Percentiles rank a stretch among this genome's conserved stretches.
These are phyloP conservation scores for Monosporascus sp. DNA, from an alignment of 2,329 filamentous ascomycete species.

Conservation along the genomic window DNA sequence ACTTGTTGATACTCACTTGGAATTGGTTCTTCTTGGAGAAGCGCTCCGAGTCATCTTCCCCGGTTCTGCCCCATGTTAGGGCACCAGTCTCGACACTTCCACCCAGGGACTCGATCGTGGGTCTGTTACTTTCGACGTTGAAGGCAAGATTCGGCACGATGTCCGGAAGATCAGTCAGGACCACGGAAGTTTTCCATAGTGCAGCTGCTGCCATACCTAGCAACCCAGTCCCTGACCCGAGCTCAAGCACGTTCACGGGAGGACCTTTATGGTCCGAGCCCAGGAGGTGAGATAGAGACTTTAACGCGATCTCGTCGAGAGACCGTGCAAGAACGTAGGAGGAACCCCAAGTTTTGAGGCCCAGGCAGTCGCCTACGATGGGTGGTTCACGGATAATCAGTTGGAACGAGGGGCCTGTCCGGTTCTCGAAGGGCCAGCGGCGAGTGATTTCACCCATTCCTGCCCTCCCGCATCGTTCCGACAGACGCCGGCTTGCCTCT, in stretches of 20 bases:
- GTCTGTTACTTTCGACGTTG: slow-evolving; percentile 64
- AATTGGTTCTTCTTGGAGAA: slow-evolving; percentile 47
- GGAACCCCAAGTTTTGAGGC: slow-evolving; percentile 93
- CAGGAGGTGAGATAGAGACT: slow-evolving; percentile 41
- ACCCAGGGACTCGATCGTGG: slow-evolving; percentile 46
- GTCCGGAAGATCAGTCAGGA: slow-evolving; percentile 77
- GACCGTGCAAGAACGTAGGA: slow-evolving; percentile 79
- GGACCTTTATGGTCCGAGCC: slow-evolving; percentile 21
- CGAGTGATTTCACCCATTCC: slow-evolving; percentile 56
- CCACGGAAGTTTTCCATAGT: slow-evolving; percentile 59
- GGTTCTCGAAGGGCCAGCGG: slow-evolving; percentile 45
- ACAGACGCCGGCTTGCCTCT: slow-evolving; percentile 70
- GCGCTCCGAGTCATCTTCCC: slow-evolving; percentile 36
- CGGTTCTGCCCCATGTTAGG: slow-evolving; percentile 65
- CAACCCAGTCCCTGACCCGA: slow-evolving; percentile 89
- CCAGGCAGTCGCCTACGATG: slow-evolving; percentile 80
- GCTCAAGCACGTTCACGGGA: slow-evolving; percentile 55
- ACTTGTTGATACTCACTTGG: slow-evolving; percentile 31
- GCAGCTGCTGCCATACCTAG: slow-evolving; percentile 79
- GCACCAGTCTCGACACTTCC: slow-evolving; percentile 58
- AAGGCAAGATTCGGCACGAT: slow-evolving; percentile 76
- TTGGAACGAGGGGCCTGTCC: slow-evolving; percentile 42
- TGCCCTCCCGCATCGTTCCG: slow-evolving; percentile 77
- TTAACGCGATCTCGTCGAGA: slow-evolving; percentile 46
- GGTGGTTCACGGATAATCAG: slow-evolving; percentile 80